Conservation (phyloP, 116 monocot species). For the Trichopus zeylanicus region DNA sequence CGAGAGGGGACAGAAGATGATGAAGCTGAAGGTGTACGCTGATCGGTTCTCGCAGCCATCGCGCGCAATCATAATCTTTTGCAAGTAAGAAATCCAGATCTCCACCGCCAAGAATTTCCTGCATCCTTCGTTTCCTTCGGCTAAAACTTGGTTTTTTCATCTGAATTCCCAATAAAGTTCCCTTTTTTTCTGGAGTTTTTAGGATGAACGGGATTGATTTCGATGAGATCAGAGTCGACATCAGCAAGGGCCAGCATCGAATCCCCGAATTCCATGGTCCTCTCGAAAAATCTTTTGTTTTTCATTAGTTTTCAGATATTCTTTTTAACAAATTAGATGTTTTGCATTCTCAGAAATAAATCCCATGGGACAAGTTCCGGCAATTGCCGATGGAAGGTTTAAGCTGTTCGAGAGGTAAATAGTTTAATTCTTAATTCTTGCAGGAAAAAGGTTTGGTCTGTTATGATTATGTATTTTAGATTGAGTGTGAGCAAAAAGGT, state of each 20-base stretch:
- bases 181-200: too few relatives aligned
- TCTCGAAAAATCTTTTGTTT: background rate
- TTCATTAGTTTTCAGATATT: background rate
- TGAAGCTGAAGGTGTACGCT: conserved; percentile 64
- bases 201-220: conserved; percentile 81
- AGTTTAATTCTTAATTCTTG: too few relatives aligned
- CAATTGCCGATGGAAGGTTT: conserved; percentile 72
- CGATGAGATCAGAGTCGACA: conserved; percentile 65
- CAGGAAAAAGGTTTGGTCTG: too few relatives aligned
- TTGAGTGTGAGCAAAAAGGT: too few relatives aligned
- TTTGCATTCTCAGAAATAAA: conserved; percentile 61
- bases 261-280: conserved; percentile 60
- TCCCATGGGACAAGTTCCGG: conserved; percentile 75
- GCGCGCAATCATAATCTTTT: conserved; percentile 83
- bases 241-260: conserved; percentile 53
- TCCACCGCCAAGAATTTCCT: too few relatives aligned
- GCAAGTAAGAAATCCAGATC: too few relatives aligned
- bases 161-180: too few relatives aligned
- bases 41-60: conserved; percentile 87
- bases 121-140: background rate
- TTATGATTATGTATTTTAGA: background rate
- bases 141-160: background rate
- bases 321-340: too few relatives aligned
- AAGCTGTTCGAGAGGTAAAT: conserved; percentile 83
- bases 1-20: conserved; percentile 11